Conservation (phyloP, 2,329 filamentous ascomycete genomes). For the Zelopaecilomyces penicillatus region DNA sequence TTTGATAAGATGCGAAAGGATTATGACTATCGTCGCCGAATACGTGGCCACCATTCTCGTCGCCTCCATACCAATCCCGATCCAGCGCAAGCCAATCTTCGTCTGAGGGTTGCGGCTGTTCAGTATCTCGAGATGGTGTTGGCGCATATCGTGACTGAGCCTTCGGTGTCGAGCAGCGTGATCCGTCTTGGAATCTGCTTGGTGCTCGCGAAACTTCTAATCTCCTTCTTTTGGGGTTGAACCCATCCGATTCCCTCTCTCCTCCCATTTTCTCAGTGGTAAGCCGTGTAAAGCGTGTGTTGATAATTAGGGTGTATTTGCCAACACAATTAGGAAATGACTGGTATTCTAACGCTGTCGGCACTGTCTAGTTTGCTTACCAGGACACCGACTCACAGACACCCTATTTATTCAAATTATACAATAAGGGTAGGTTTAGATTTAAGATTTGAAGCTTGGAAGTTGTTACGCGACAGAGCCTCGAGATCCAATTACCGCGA, state of each 20-base stretch:
- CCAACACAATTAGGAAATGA: not conserved
- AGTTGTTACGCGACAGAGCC: conserved; percentile 4
- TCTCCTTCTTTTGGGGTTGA: conserved; percentile 31
- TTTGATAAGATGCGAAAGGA: conserved; percentile 72
- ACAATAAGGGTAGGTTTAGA: too few relatives aligned
- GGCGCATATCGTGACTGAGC: conserved; percentile 30
- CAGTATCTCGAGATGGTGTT: conserved; percentile 27
- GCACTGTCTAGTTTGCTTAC: too few relatives aligned
- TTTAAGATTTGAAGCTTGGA: too few relatives aligned
- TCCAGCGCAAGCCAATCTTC: conserved; percentile 71
- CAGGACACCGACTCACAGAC: too few relatives aligned
- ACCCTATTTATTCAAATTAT: too few relatives aligned
- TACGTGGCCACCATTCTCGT: conserved; percentile 71
- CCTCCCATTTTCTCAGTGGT: conserved; percentile 21
- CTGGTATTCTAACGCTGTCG: too few relatives aligned
- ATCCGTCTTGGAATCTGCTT: conserved; percentile 23
- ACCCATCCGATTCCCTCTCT: conserved; percentile 29
- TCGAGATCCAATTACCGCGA: conserved; percentile 8
- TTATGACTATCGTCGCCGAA: conserved; percentile 92
- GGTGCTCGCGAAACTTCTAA: conserved; percentile 24
- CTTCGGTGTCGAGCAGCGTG: conserved; percentile 25
- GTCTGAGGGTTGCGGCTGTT: conserved; percentile 54
- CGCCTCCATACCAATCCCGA: conserved; percentile 86
- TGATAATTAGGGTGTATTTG: not conserved
- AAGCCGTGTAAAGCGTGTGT: not conserved